Percentiles rank a stretch among this genome's conserved stretches.
Evolutionary conservation across 371 early-diverging fungal genomes (phyloP).

Genomic region (Saksenaea oblongispora): DNA sequence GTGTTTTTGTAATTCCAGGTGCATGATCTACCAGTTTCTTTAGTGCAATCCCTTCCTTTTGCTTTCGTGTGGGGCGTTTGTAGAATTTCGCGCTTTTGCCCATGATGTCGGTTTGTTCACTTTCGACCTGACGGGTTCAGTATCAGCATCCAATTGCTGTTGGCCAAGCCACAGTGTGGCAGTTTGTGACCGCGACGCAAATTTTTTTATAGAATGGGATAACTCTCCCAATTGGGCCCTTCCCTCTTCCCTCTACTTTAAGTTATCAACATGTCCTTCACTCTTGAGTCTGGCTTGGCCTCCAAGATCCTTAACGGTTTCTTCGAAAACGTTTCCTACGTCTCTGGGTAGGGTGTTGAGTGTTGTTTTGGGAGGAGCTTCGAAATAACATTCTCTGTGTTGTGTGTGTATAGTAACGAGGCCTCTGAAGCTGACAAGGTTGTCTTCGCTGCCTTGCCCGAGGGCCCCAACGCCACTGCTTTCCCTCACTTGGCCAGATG

Average conservation of each 20-base stretch:
- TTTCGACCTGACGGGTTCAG: too few relatives aligned
- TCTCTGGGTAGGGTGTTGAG: conserved; percentile 69
- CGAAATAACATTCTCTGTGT: not conserved
- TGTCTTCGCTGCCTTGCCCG: conserved; percentile 82
- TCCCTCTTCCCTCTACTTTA: conserved; percentile 14
- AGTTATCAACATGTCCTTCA: conserved; percentile 53
- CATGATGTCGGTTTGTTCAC: conserved; percentile 27
- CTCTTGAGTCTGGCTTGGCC: conserved; percentile 64
- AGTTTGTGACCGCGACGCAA: not conserved
- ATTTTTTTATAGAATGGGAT: conserved; percentile 2
- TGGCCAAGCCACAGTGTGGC: not conserved
- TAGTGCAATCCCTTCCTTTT: conserved; percentile 52
- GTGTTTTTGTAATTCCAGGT: conserved; percentile 19
- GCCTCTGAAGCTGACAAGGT: conserved; percentile 83
- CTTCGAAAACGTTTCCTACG: conserved; percentile 80
- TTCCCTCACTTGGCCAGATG: conserved; percentile 93
- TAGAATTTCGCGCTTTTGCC: conserved; percentile 66
- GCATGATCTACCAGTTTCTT: conserved; percentile 26
- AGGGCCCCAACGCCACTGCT: conserved; percentile 73
- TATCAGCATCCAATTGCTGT: not conserved
- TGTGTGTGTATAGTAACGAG: conserved; percentile 56
- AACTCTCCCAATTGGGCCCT: conserved; percentile 2
- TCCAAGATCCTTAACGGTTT: conserved; percentile 71
- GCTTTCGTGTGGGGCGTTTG: conserved; percentile 60
- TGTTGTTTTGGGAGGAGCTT: not conserved